Base-by-base conservation (phyloP, 176 grass and related monocot genomes). In the Tuctoria greenei region DNA sequence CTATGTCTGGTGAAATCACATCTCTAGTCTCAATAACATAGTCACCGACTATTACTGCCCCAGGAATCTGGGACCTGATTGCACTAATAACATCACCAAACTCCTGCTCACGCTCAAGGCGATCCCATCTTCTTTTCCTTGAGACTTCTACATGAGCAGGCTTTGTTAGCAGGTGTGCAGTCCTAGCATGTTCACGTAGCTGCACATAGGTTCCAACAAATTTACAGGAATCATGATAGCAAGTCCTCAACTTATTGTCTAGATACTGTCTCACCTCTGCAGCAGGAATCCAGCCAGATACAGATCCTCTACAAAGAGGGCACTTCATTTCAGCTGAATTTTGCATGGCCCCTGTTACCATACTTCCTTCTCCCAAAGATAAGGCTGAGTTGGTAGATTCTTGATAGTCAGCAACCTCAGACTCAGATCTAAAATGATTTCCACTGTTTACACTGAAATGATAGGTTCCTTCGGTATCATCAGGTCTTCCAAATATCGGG, bases 1-100 rank as follows among this genome's bases (percentile, higher is more conserved):
- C 85, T 40, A 71, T 67, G 64, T 60, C 67, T 54, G 71, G 81
- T 11, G 74, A 77, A 62, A 82, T 65, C 2, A n/a, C 82, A 85
- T 89, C 82, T 71, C 86, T 86, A 23, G 67, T 80, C 54, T 98
- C 95, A 8, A 98, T 88, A 46, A 98, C 87, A 81, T 94, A 94
- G 40, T 98, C 95, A 65, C 95, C 91, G 50, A 98, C 81, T 76
- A 98, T 90, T 80, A 98, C 75, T 61, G 91, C 95, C 27, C 89
- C 91, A 50, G 91, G 91, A 81, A 94, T 88, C 72, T 88, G 84
- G 2, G 95, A 98, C 15, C 91, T 94, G 51, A 98, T 94, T 81
- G 95, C 89, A 17, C 95, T 94, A 21, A 98, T 83, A 41, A 98
- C 79, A 73, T 98, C 95, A 62, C 91, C 91, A 55, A 90, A 84